Evolutionary conservation across 805 yeast genomes (phyloP).

Genomic region (Wilhelminamyces savonicus): DNA sequence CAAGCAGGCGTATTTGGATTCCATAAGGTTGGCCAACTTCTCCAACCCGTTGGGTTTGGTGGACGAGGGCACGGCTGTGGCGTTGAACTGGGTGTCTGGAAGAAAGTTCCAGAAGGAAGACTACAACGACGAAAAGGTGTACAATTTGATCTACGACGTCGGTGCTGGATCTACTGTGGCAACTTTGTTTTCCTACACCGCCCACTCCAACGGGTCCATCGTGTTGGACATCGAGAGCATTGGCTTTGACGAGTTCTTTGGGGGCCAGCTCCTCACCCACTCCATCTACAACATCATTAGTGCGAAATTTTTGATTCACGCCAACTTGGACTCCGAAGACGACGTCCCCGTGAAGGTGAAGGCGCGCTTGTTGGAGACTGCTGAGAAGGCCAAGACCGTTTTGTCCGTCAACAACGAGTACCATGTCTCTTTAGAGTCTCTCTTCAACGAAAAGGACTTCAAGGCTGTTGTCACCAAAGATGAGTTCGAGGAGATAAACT

Average conservation of each 20-base stretch:
- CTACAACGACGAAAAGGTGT: conserved; percentile 34
- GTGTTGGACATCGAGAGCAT: conserved; percentile 63
- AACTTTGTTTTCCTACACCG: conserved; percentile 64
- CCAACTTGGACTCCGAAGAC: conserved; percentile 32
- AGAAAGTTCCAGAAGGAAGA: conserved; percentile 33
- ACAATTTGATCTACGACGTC: conserved; percentile 76
- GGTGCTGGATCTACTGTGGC: conserved; percentile 92
- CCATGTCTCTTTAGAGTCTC: conserved; percentile 66
- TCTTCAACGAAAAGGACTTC: conserved; percentile 71
- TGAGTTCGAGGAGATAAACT: conserved; percentile 64
- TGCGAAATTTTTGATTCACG: conserved; percentile 46
- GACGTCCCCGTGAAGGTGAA: conserved; percentile 52
- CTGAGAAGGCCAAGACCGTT: conserved; percentile 84
- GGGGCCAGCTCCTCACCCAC: conserved; percentile 72
- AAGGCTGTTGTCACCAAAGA: conserved; percentile 59
- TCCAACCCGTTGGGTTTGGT: conserved; percentile 57
- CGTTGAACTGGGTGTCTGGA: conserved; percentile 67
- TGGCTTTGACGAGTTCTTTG: conserved; percentile 60
- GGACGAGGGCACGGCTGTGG: conserved; percentile 91
- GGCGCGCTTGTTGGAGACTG: conserved; percentile 68
- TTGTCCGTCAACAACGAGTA: conserved; percentile 86
- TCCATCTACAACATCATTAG: conserved; percentile 56
- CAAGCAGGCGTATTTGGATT: conserved; percentile 65
- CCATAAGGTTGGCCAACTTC: conserved; percentile 64
- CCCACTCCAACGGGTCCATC: conserved; percentile 35